Percentiles rank a stretch among this genome's conserved stretches.
These are phyloP conservation scores for Nepenthes gracilis DNA, from an alignment of 148 eudicot species.

Conservation along the genomic window DNA sequence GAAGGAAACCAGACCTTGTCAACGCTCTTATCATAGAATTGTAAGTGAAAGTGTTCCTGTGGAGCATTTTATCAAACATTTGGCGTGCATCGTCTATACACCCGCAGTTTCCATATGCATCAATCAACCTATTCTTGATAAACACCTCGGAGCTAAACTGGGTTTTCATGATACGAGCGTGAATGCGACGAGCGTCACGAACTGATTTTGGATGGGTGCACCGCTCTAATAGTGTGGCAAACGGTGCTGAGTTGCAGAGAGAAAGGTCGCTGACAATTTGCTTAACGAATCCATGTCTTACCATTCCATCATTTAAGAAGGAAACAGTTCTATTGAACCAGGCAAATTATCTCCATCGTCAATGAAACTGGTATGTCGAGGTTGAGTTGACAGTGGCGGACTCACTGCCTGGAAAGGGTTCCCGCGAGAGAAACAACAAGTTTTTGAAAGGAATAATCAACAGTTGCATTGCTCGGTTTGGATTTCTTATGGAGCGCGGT, in stretches of 20 bases:
- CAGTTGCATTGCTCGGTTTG: too few relatives aligned
- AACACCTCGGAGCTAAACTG: constrained; percentile 46
- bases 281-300: constrained; percentile 28
- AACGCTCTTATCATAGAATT: constrained; percentile 45
- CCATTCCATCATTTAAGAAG: constrained; percentile 45
- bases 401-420: too few relatives aligned
- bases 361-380: too few relatives aligned
- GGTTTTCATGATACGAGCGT: constrained; percentile 54
- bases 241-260: constrained; percentile 45
- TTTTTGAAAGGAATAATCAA: too few relatives aligned
- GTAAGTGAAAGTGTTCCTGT: constrained; percentile 47
- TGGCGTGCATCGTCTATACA: constrained; percentile 33
- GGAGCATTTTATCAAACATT: constrained; percentile 64
- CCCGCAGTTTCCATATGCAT: constrained; percentile 57
- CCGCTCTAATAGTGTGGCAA: constrained; percentile 48
- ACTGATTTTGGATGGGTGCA: constrained; percentile 51
- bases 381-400: too few relatives aligned
- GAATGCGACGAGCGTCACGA: constrained; percentile 26
- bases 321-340: too few relatives aligned
- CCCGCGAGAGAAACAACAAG: too few relatives aligned
- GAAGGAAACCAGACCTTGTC: constrained; percentile 33
- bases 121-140: constrained; percentile 69
- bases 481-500: too few relatives aligned
- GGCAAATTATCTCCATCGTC: too few relatives aligned
- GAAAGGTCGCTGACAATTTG: constrained; percentile 19